A percentile compares a stretch with the other conserved stretches of the same genome.
These are phyloP conservation scores for Colletotrichum sp. DNA, from an alignment of 2,329 filamentous ascomycete genomes.

Conservation along the genomic window DNA sequence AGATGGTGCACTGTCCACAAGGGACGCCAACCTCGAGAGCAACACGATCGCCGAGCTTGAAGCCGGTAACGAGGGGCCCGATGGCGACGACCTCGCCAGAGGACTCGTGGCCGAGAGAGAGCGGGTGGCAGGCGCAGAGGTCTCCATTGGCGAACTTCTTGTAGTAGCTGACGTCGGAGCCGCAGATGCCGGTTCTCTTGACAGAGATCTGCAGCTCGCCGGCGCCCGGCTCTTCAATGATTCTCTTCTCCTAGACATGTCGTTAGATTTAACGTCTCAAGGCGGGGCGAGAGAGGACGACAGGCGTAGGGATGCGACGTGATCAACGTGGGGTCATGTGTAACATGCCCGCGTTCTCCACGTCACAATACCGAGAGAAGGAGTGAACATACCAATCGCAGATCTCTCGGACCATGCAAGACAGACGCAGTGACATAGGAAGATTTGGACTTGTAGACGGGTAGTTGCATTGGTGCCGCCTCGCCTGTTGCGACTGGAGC, in stretches of 20 bases:
- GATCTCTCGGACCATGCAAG: constrained; percentile 60
- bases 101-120: constrained; percentile 69
- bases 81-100: constrained; percentile 63
- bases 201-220: constrained; percentile 70
- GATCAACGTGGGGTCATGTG: constrained; percentile 29
- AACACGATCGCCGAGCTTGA: constrained; percentile 61
- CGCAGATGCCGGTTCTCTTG: constrained; percentile 71
- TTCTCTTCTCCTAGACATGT: constrained; percentile 51
- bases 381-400: constrained; percentile 57
- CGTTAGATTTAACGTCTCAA: constrained; percentile 20
- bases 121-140: constrained; percentile 67
- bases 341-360: constrained; percentile 26
- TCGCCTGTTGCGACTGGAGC: constrained; percentile 55
- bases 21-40: constrained; percentile 63
- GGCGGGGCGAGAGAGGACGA: neutral
- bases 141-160: constrained; percentile 76
- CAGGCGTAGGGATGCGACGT: neutral
- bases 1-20: constrained; percentile 56
- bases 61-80: constrained; percentile 56
- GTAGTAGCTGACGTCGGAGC: constrained; percentile 74
- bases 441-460: constrained; percentile 43
- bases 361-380: constrained; percentile 1
- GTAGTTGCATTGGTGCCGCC: constrained; percentile 47
- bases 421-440: constrained; percentile 58
- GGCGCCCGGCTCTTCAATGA: constrained; percentile 47